These are phyloP conservation scores for Beauveria bassiana DNA, from an alignment of 2,329 filamentous ascomycete genomes.

Conservation along the genomic window DNA sequence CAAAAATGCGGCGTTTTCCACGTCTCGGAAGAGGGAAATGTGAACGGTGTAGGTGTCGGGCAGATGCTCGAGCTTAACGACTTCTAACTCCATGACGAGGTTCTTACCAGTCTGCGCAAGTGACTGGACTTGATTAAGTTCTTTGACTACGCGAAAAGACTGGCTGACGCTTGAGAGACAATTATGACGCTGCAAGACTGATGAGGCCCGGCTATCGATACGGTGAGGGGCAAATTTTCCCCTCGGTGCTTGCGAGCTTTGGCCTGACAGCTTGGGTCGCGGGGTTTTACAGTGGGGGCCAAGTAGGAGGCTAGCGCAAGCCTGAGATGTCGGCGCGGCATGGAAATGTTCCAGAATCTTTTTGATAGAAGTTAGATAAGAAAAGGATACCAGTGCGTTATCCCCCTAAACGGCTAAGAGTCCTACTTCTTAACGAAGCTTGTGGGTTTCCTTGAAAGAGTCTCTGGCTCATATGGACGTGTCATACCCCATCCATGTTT, in stretches of 20 bases:
- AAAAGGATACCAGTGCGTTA: too few species aligned
- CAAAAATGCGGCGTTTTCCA: slow-evolving; percentile 71
- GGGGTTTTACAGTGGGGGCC: neutral
- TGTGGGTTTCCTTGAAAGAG: too few species aligned
- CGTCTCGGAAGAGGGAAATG: slow-evolving; percentile 65
- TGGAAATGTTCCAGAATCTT: too few species aligned
- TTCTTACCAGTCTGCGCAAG: neutral
- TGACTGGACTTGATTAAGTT: too few species aligned
- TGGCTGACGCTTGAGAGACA: neutral
- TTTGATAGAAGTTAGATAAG: too few species aligned
- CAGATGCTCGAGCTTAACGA: slow-evolving; percentile 67
- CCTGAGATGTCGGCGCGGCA: neutral
- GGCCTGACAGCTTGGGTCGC: neutral
- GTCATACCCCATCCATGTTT: too few species aligned
- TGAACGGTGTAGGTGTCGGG: slow-evolving; percentile 61
- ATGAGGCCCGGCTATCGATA: neutral
- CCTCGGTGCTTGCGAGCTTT: neutral
- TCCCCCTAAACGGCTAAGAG: too few species aligned
- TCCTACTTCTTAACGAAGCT: too few species aligned
- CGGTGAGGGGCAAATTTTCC: slow-evolving; percentile 4
- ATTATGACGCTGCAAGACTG: neutral
- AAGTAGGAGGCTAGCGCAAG: neutral
- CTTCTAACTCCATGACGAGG: slow-evolving; percentile 43
- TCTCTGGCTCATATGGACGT: too few species aligned
- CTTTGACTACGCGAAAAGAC: too few species aligned